phyloP scores from a whole-genome alignment of 73 alveolate species.

The Paramecium sonneborni region DNA sequence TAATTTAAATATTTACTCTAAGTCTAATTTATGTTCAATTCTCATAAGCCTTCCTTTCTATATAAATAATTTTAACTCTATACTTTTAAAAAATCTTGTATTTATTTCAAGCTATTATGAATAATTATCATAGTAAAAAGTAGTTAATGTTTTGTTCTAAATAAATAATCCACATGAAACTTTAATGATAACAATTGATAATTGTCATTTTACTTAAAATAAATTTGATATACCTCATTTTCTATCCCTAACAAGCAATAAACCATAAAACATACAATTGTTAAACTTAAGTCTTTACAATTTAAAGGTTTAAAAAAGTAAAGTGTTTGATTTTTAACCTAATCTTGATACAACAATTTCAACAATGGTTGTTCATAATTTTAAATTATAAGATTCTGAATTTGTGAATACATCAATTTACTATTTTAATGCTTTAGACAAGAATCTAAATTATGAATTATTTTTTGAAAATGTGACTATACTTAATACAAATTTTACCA shows the following conservation, averaged over 20 bases:
- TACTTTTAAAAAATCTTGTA: too few relatives aligned
- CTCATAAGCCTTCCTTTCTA: background rate
- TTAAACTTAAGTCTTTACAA: background rate
- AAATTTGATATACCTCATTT: background rate
- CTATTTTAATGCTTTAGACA: background rate
- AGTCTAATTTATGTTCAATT: background rate
- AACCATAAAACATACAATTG: background rate
- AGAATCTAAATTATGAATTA: background rate
- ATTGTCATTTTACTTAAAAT: background rate
- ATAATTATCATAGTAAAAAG: too few relatives aligned
- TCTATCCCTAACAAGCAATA: background rate
- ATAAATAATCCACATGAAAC: background rate
- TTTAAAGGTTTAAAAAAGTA: background rate
- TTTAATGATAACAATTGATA: background rate
- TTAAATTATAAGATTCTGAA: background rate
- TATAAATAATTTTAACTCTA: background rate
- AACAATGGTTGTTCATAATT: background rate
- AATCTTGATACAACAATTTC: background rate
- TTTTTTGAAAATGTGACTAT: background rate
- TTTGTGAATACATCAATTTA: background rate
- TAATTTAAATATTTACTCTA: background rate
- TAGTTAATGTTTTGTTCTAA: background rate
- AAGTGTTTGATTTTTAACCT: background rate
- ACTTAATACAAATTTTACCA: background rate
- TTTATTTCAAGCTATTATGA: background rate